Evolutionary conservation across 2,329 filamentous ascomycete species (phyloP).

Genomic region (Cyphellophora attinorum): DNA sequence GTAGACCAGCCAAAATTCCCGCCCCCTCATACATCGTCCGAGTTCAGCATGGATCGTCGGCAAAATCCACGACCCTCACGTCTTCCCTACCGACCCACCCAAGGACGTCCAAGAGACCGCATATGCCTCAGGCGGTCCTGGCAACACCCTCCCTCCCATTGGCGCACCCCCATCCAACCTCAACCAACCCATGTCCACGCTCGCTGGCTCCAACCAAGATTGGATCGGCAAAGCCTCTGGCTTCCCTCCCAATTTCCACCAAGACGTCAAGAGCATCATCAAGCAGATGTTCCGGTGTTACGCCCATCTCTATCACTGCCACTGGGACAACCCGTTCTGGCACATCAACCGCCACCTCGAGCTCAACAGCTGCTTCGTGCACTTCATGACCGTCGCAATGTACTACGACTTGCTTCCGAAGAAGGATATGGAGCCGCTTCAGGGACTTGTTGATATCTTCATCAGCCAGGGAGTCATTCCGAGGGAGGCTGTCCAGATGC

Average conservation of each 20-base stretch:
- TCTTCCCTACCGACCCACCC: constrained; percentile 81
- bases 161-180: constrained; percentile 35
- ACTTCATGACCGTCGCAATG: constrained; percentile 72
- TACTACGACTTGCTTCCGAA: constrained; percentile 76
- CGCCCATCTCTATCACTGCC: constrained; percentile 93
- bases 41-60: constrained; percentile 93
- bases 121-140: constrained; percentile 43
- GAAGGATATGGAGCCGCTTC: constrained; percentile 91
- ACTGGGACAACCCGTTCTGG: constrained; percentile 78
- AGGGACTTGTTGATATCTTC: constrained; percentile 86
- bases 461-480: constrained; percentile 81
- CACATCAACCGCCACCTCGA: constrained; percentile 63
- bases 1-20: constrained; percentile 81
- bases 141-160: constrained; percentile 30
- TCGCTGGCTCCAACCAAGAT: constrained; percentile 41
- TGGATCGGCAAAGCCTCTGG: constrained; percentile 91
- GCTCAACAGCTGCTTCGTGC: constrained; percentile 78
- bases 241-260: constrained; percentile 81
- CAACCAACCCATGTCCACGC: constrained; percentile 49
- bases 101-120: constrained; percentile 48
- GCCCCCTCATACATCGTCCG: constrained; percentile 90
- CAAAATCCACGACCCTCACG: constrained; percentile 81
- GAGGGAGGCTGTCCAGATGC: constrained; percentile 43
- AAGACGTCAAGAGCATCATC: constrained; percentile 87
- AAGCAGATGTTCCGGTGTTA: constrained; percentile 99